Base-by-base conservation (phyloP, 202 grass and related monocot species). In the Zizania palustris region DNA sequence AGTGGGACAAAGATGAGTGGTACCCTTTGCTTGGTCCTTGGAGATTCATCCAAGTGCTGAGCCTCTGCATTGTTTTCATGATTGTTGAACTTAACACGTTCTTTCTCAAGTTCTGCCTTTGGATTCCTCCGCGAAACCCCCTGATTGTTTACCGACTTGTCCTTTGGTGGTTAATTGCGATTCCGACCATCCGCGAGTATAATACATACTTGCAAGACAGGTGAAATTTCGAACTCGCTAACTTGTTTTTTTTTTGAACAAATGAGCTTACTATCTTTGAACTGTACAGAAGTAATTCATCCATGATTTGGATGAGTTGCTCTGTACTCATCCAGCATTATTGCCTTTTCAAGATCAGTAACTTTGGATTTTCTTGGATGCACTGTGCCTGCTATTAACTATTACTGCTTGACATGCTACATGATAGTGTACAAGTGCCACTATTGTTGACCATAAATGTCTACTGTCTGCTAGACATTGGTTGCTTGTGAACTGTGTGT, bases 1-100 rank as follows among this genome's bases (percentile, higher is more conserved):
- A 83, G 19, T 99, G 96, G 96, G 96, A 99, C 83, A 99, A 99
- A 86, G 96, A 99, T 78, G 89, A 99, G 59, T 99, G 96, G 96
- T 78, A 87, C 57, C 96, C 96, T 63, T 68, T 95, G 60, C 85
- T 89, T 59, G 84, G 92, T 37, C 96, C 96, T 37, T 99, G 92
- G 96, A 89, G 96, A 80, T 99, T 99, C 68, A 72, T 96, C 72
- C 96, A 99, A 82, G 96, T 99, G 44, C 76, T 99, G 53, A 88
- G 80, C 87, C 81, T 99, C 49, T 99, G 96, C 56, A 55, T 93
- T 67, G 76, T 96, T 63, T 99, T 99, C 87, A 95, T 99, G 96
- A 90, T 78, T 2, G 92, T 99, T 3, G 96, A 99, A 51, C 83
- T 99, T 33, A 99, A 95, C 83, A 99, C 96, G 34, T 99, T 99